These are phyloP conservation scores for Clarireedia monteithiana DNA, from an alignment of 2,329 filamentous ascomycete genomes.

Conservation along the genomic window DNA sequence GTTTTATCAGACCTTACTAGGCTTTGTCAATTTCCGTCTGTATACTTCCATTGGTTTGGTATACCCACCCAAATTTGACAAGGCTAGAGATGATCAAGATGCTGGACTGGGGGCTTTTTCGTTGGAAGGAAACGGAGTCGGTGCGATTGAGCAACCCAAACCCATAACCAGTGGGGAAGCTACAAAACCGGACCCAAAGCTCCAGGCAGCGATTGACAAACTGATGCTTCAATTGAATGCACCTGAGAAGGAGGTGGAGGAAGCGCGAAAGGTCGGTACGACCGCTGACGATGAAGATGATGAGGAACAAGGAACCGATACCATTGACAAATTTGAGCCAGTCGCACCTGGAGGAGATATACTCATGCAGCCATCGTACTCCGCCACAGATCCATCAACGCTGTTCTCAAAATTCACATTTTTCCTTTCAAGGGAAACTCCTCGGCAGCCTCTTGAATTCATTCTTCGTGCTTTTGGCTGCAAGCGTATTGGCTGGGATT, in stretches of 20 bases:
- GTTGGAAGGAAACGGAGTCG: conserved; percentile 66
- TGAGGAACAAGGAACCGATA: conserved; percentile 45
- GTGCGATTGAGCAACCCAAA: conserved; percentile 43
- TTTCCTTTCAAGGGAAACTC: conserved; percentile 89
- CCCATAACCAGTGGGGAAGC: conserved; percentile 43
- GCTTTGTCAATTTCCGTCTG: conserved; percentile 92
- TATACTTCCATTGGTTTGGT: conserved; percentile 89
- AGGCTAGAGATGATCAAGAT: conserved; percentile 76
- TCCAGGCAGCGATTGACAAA: conserved; percentile 61
- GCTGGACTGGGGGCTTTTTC: conserved; percentile 88
- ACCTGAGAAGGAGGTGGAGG: conserved; percentile 37
- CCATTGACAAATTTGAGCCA: conserved; percentile 88
- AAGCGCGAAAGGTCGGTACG: conserved; percentile 34
- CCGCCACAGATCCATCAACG: conserved; percentile 58
- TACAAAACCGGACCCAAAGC: conserved; percentile 50
- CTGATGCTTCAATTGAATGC: conserved; percentile 60
- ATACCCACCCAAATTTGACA: conserved; percentile 92
- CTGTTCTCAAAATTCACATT: conserved; percentile 86
- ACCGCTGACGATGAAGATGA: conserved; percentile 28
- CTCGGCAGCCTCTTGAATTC: conserved; percentile 84
- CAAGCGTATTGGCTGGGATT: conserved; percentile 92
- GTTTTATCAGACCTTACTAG: conserved; percentile 93
- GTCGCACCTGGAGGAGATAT: conserved; percentile 78
- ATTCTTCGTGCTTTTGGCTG: conserved; percentile 90
- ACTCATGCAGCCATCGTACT: conserved; percentile 67